These are phyloP conservation scores for Monosporascus sp. DNA, from an alignment of 2,329 filamentous ascomycete genomes.

Conservation along the genomic window DNA sequence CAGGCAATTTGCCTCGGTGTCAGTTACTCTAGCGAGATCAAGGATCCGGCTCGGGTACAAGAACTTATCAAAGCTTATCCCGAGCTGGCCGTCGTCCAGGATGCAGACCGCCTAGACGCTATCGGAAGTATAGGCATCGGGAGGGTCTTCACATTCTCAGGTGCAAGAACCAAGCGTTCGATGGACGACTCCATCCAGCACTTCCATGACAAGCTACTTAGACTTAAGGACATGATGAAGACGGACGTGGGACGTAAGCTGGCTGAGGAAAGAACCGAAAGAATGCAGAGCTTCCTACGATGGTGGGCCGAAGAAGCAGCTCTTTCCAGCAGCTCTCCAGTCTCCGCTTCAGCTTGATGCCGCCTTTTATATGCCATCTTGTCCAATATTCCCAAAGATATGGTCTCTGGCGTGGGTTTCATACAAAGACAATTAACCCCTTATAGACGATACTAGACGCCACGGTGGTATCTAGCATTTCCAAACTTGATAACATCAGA, in stretches of 20 bases:
- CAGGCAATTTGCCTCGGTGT: slow-evolving; percentile 72
- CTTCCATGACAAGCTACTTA: slow-evolving; percentile 70
- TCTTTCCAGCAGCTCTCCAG: slow-evolving; percentile 13
- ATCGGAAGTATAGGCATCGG: slow-evolving; percentile 83
- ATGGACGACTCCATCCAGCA: slow-evolving; percentile 67
- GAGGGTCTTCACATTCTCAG: slow-evolving; percentile 71
- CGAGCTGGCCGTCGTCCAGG: slow-evolving; percentile 81
- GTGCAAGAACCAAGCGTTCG: slow-evolving; percentile 47
- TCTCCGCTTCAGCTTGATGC: neutral
- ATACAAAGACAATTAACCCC: no score
- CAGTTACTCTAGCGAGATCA: slow-evolving; percentile 69
- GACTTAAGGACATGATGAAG: slow-evolving; percentile 61
- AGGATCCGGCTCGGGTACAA: slow-evolving; percentile 55
- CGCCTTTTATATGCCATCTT: no score
- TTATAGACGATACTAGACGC: no score
- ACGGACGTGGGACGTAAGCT: slow-evolving; percentile 49
- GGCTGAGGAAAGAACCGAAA: slow-evolving; percentile 48
- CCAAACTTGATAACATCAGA: no score
- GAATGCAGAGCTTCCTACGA: slow-evolving; percentile 46
- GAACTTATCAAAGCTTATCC: slow-evolving; percentile 60
- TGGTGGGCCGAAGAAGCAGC: slow-evolving; percentile 54
- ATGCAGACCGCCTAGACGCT: slow-evolving; percentile 88
- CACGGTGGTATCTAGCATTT: no score
- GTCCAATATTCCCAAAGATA: no score
- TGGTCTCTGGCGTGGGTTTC: no score